phyloP scores from a whole-genome alignment of 1,284 basidiomycete species.

The Coniferiporia weirii region DNA sequence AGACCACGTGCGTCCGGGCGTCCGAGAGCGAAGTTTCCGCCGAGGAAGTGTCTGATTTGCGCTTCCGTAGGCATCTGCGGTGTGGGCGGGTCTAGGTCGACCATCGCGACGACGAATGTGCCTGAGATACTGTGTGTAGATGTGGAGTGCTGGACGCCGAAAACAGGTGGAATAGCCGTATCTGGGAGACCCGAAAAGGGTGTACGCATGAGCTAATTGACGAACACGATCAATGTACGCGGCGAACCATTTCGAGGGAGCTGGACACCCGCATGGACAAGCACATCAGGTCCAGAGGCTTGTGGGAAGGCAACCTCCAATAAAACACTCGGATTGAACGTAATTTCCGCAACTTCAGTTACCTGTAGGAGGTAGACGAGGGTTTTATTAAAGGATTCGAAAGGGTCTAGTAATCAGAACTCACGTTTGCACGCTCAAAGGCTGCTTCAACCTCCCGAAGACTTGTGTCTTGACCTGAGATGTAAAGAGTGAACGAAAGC shows the following conservation, averaged over 20 bases:
- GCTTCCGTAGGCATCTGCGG: conserved; percentile 40
- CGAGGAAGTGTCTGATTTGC: conserved; percentile 49
- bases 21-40: conserved; percentile 36
- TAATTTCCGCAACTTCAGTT: conserved; percentile 29
- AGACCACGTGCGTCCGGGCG: conserved; percentile 1
- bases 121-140: conserved; percentile 13
- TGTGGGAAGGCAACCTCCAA: conserved; percentile 35
- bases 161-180: conserved; percentile 39
- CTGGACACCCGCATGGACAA: conserved; percentile 36
- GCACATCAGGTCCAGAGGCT: conserved; percentile 26
- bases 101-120: conserved; percentile 40
- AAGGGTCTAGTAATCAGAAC: neutral
- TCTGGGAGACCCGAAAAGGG: conserved; percentile 25
- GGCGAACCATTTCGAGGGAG: conserved; percentile 35
- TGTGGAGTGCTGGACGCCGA: conserved; percentile 27
- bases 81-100: conserved; percentile 50
- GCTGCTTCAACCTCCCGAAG: conserved; percentile 1
- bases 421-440: neutral
- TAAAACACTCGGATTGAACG: conserved; percentile 32
- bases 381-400: neutral
- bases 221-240: neutral
- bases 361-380: conserved; percentile 24
- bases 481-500: neutral
- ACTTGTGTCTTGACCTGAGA: conserved; percentile 3
- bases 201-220: neutral